Evolutionary conservation across 306 rosid species (phyloP), one percentile per base, ranked within the genome.

Genomic region (Ceratonia siliqua): DNA sequence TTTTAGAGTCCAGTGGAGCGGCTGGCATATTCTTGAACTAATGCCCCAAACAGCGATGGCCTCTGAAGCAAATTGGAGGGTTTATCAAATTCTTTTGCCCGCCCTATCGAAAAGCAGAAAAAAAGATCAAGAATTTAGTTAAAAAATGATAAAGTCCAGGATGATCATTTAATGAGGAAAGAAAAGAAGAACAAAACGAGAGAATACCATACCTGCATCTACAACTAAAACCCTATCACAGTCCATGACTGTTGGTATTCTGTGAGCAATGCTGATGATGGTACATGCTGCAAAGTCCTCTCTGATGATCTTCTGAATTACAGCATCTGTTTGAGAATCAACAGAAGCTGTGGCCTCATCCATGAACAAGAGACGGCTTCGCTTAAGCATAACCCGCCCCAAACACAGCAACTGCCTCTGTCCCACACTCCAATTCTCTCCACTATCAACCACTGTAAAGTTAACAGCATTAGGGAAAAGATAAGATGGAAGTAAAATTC

Each of bases 391-490:
- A 2, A 94, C 97, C 62, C 99, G 70, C 36, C 97, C 97, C 67
- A 94, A 78, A 75, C 99, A 94, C 7, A 94, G 90, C 61, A 94
- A 90, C 75, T 94, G 99, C 80, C 97, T 90, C 77, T 94, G 97
- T 56, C 99, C 99, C 74, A 94, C 99, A 46, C 99, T 94, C 99
- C 99, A 94, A 71, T 94, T 94, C 71, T 90, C 99, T 75, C 99
- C 99, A 55, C 81, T 80, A 65, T 92, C 93, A 57, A 83, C 92
- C 85, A 92, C 99, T 94, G 42, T 2, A 28, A 33, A 56, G 25
- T 45, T 56, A 24, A 78, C 18, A 22, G 43, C 68, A 74, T 56
- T 8, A 21, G 27, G 39, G 27, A 22, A 18, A 1, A n/a, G 5
- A 3, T 9, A 17, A 15, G 15, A 13, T 56, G 61, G 32, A 67